These are phyloP conservation scores for Macrolepiota albuminosa DNA, from an alignment of 768 basidiomycete genomes.

Conservation along the genomic window DNA sequence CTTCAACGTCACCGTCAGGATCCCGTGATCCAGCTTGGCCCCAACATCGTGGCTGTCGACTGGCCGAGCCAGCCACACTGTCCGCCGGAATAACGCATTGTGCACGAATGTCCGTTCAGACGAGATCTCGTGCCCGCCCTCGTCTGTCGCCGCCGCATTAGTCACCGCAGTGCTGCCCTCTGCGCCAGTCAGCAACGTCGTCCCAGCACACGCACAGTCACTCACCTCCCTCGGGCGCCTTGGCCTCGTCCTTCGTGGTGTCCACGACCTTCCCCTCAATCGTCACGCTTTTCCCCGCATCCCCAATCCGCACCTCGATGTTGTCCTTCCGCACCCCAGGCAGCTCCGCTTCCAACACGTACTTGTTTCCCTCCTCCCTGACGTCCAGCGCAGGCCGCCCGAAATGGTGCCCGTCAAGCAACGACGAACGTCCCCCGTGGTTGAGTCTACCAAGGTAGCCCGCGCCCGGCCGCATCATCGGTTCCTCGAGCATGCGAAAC, in stretches of 20 bases:
- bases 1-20: conserved; percentile 57
- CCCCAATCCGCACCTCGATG: conserved; percentile 63
- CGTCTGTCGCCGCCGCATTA: conserved; percentile 13
- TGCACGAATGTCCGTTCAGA: conserved; percentile 58
- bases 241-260: conserved; percentile 16
- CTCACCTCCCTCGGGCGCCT: conserved; percentile 6
- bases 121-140: conserved; percentile 42
- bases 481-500: conserved; percentile 75
- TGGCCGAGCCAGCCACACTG: conserved; percentile 65
- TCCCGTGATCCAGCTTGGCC: conserved; percentile 65
- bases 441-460: not conserved
- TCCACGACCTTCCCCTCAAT: conserved; percentile 60
- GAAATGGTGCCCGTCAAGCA: conserved; percentile 42
- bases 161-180: conserved; percentile 10
- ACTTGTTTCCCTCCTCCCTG: conserved; percentile 58
- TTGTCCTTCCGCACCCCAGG: conserved; percentile 80
- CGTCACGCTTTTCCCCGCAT: conserved; percentile 64
- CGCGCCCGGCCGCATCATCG: conserved; percentile 35
- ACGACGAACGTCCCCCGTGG: conserved; percentile 15
- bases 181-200: too few species aligned
- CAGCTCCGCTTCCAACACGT: conserved; percentile 70
- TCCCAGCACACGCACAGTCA: not conserved
- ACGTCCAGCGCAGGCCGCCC: conserved; percentile 62
- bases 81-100: conserved; percentile 56
- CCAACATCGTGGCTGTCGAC: conserved; percentile 53